phyloP scores from a whole-genome alignment of 129 eudicot genomes.

The Erigeron canadensis region DNA sequence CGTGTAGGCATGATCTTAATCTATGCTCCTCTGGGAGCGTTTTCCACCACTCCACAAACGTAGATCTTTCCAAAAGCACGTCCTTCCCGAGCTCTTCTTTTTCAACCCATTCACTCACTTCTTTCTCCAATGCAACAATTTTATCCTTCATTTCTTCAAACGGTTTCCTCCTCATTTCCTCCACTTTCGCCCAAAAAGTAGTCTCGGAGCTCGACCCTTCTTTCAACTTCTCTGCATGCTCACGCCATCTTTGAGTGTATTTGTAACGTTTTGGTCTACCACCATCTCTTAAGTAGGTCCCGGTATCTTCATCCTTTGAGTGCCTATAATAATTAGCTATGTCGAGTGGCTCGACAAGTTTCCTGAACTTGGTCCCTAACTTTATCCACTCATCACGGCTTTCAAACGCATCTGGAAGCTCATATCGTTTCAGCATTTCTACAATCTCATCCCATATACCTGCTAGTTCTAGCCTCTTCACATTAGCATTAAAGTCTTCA shows the following conservation, averaged over 20 bases:
- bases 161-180: conserved; percentile 51
- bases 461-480: conserved; percentile 73
- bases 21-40: conserved; percentile 61
- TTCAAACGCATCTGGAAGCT: conserved; percentile 90
- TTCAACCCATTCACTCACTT: conserved; percentile 40
- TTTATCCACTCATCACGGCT: conserved; percentile 68
- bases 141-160: conserved; percentile 43
- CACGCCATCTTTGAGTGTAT: conserved; percentile 77
- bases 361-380: conserved; percentile 63
- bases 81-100: conserved; percentile 37
- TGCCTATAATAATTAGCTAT: conserved; percentile 88
- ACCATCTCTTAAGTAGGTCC: conserved; percentile 63
- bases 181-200: conserved; percentile 88
- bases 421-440: conserved; percentile 83
- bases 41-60: conserved; percentile 84
- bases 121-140: conserved; percentile 47
- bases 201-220: conserved; percentile 57
- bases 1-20: conserved; percentile 46
- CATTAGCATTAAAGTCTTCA: conserved; percentile 65
- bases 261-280: conserved; percentile 81
- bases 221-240: conserved; percentile 48
- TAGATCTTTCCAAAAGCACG: conserved; percentile 63
- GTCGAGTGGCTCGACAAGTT: conserved; percentile 78
- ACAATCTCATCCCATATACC: conserved; percentile 93
- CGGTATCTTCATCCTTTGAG: conserved; percentile 75